A percentile compares a stretch with the other conserved stretches of the same genome.
phyloP scores from a whole-genome alignment of 78 protist genomes.

The Anaeramoeba flamelloides region DNA sequence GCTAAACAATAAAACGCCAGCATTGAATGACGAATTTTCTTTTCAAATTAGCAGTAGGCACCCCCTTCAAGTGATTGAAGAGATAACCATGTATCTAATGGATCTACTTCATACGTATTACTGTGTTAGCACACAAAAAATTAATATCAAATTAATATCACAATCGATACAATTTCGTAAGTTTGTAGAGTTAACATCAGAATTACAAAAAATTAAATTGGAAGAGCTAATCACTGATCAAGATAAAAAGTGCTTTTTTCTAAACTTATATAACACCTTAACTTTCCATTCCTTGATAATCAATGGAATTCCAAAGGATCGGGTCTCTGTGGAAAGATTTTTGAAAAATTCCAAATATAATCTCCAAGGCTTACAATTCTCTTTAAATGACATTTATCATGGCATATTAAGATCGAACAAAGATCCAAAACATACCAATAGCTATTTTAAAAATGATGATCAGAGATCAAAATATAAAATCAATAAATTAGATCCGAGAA shows the following conservation, averaged over 20 bases:
- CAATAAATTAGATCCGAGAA: too few relatives aligned
- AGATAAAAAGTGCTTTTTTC: not conserved
- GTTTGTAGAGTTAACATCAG: not conserved
- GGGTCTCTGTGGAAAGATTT: not conserved
- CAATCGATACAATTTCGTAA: not conserved
- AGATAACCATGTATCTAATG: not conserved
- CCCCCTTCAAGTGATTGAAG: not conserved
- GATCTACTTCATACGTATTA: not conserved
- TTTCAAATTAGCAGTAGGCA: not conserved
- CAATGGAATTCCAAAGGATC: not conserved
- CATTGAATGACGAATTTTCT: not conserved
- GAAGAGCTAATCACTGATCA: not conserved
- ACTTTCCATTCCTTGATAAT: not conserved
- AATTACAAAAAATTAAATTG: not conserved
- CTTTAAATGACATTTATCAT: not conserved
- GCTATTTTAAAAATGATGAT: too few relatives aligned
- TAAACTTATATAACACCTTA: not conserved
- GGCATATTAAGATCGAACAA: not conserved
- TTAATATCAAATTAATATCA: not conserved
- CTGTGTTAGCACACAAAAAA: not conserved
- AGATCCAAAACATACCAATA: too few relatives aligned
- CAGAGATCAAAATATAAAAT: too few relatives aligned
- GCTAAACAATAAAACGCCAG: not conserved
- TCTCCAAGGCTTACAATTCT: not conserved
- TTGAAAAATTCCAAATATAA: not conserved